These are phyloP conservation scores for Xeromyces bisporus DNA, from an alignment of 495 filamentous ascomycete genomes.

Conservation along the genomic window DNA sequence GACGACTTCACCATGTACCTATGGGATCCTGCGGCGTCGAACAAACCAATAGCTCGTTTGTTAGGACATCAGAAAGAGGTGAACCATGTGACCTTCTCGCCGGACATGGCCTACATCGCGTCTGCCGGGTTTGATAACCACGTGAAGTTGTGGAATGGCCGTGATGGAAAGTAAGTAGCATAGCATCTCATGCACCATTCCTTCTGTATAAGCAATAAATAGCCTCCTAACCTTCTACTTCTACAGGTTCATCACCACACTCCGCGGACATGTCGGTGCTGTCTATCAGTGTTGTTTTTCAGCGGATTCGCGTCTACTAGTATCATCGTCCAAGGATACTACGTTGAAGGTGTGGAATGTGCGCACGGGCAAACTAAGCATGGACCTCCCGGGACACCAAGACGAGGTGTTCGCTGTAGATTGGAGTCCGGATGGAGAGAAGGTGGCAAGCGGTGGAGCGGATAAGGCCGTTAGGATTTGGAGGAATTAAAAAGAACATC, in stretches of 20 bases:
- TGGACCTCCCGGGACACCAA: constrained; percentile 82
- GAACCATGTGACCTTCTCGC: constrained; percentile 88
- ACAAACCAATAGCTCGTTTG: constrained; percentile 73
- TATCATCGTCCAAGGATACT: constrained; percentile 78
- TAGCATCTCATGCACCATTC: no score
- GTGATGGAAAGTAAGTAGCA: constrained; percentile 40
- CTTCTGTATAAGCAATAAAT: not conserved
- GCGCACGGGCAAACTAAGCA: constrained; percentile 60
- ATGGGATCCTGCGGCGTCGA: constrained; percentile 70
- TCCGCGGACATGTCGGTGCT: constrained; percentile 82
- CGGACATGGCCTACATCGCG: constrained; percentile 72
- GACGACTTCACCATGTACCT: constrained; percentile 96
- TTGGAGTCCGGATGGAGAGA: constrained; percentile 75
- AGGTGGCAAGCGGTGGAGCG: constrained; percentile 77
- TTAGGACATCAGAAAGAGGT: constrained; percentile 92
- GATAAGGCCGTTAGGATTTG: constrained; percentile 83
- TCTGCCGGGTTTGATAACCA: constrained; percentile 85
- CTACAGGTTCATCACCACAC: constrained; percentile 56
- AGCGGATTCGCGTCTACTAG: constrained; percentile 70
- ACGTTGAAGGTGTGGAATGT: constrained; percentile 93
- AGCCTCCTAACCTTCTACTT: not conserved
- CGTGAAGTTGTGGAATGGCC: constrained; percentile 71
- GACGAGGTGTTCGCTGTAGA: constrained; percentile 92
- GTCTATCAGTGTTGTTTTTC: constrained; percentile 86
- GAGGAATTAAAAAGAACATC: constrained; percentile 55